phyloP scores from a whole-genome alignment of 2,329 filamentous ascomycete species.

The Pseudocercospora fuligena region DNA sequence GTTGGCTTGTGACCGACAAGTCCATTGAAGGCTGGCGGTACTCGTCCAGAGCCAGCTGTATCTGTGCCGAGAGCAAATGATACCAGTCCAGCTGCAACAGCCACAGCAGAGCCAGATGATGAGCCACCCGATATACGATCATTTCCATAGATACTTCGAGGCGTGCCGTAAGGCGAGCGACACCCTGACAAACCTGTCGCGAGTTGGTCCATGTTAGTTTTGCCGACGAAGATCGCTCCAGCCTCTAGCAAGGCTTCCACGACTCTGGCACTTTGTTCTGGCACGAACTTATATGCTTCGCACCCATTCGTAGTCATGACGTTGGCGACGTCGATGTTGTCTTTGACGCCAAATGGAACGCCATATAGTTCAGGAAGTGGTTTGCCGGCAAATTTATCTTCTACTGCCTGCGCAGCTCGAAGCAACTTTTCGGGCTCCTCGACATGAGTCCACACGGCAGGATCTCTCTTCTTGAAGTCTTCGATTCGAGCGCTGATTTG shows the following conservation, averaged over 20 bases:
- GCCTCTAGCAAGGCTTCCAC: conserved; percentile 56
- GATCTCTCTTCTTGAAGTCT: conserved; percentile 53
- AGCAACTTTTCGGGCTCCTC: conserved; percentile 47
- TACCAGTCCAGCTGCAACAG: conserved; percentile 58
- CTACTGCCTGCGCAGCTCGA: conserved; percentile 48
- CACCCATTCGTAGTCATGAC: conserved; percentile 59
- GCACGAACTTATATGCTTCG: conserved; percentile 55
- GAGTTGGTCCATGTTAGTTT: conserved; percentile 66
- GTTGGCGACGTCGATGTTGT: conserved; percentile 59
- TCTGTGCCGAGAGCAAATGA: conserved; percentile 63
- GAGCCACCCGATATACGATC: conserved; percentile 62
- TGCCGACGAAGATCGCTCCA: conserved; percentile 64
- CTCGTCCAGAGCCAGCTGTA: conserved; percentile 60
- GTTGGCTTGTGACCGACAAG: conserved; percentile 58
- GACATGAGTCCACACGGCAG: conserved; percentile 59
- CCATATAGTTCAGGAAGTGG: conserved; percentile 59
- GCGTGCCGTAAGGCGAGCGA: conserved; percentile 62
- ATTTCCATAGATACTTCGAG: conserved; percentile 57
- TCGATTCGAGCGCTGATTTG: conserved; percentile 54
- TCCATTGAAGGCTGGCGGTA: conserved; percentile 60
- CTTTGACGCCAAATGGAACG: conserved; percentile 62
- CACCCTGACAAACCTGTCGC: conserved; percentile 66
- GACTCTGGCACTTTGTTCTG: conserved; percentile 54
- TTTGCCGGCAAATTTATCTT: conserved; percentile 46
- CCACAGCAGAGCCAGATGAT: conserved; percentile 61